Conservation (phyloP, 306 rosid genomes). For the Gleditsia sinensis region DNA sequence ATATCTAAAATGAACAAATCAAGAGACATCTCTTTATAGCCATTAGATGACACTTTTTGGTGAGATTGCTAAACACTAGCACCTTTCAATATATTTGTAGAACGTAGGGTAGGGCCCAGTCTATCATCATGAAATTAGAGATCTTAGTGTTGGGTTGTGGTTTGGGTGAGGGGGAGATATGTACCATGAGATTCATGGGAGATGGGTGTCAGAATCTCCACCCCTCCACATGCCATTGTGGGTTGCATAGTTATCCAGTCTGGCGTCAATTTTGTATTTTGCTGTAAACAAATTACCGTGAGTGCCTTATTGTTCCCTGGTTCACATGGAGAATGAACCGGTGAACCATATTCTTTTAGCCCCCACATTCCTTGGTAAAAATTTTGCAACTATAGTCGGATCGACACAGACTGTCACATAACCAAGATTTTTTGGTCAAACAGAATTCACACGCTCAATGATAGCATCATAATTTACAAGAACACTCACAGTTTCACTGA, state of each 20-base stretch:
- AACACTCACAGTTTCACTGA: too few species aligned
- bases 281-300: constrained; percentile 35
- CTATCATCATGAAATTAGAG: constrained; percentile 33
- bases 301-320: constrained; percentile 22
- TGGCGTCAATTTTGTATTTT: constrained; percentile 54
- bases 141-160: too few species aligned
- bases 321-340: constrained; percentile 33
- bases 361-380: constrained; percentile 9
- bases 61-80: constrained; percentile 1
- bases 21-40: neutral
- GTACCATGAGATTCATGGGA: constrained; percentile 49
- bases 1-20: neutral
- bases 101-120: constrained; percentile 49
- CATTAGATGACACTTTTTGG: neutral
- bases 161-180: too few species aligned
- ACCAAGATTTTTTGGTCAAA: neutral
- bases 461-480: constrained; percentile 26
- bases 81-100: too few species aligned
- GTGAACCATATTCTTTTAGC: constrained; percentile 27
- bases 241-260: constrained; percentile 46
- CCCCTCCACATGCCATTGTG: constrained; percentile 51
- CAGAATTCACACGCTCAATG: constrained; percentile 39
- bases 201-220: constrained; percentile 62
- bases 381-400: constrained; percentile 26
- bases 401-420: too few species aligned